These are phyloP conservation scores for Primulina huaijiensis DNA, from an alignment of 257 asterid species.

Conservation along the genomic window DNA sequence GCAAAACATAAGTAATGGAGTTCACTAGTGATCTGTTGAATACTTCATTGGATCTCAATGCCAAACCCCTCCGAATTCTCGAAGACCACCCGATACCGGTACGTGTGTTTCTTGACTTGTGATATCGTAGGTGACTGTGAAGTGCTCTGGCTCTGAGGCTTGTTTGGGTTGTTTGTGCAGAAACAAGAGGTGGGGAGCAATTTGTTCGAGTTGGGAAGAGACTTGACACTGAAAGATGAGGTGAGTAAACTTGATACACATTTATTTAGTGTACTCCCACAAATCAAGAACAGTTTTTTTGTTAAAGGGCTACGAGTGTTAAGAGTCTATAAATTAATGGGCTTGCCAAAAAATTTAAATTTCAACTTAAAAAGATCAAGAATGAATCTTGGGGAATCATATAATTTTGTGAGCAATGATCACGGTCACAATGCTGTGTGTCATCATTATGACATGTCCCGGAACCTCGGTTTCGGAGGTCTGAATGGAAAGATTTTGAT, in stretches of 20 bases:
- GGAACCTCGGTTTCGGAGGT: neutral
- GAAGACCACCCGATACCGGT: constrained; percentile 45
- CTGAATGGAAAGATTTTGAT: neutral
- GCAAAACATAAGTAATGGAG: constrained; percentile 44
- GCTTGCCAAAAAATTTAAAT: no score
- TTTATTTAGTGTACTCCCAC: neutral
- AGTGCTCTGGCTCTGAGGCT: neutral
- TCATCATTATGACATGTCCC: neutral
- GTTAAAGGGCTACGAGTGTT: neutral
- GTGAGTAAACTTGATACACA: neutral
- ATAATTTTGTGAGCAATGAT: no score
- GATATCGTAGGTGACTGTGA: neutral
- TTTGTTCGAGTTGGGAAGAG: neutral
- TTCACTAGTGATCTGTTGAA: constrained; percentile 60
- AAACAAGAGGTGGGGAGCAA: neutral
- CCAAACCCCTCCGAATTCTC: constrained; percentile 44
- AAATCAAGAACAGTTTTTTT: neutral
- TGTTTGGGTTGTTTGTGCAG: neutral
- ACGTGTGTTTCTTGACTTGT: constrained; percentile 18
- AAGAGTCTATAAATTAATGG: no score
- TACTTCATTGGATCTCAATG: constrained; percentile 67
- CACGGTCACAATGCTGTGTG: neutral
- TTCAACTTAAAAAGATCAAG: no score
- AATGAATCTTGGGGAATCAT: no score
- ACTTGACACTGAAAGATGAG: neutral